phyloP scores from a whole-genome alignment of 768 basidiomycete genomes.

The Lactifluus volemus region DNA sequence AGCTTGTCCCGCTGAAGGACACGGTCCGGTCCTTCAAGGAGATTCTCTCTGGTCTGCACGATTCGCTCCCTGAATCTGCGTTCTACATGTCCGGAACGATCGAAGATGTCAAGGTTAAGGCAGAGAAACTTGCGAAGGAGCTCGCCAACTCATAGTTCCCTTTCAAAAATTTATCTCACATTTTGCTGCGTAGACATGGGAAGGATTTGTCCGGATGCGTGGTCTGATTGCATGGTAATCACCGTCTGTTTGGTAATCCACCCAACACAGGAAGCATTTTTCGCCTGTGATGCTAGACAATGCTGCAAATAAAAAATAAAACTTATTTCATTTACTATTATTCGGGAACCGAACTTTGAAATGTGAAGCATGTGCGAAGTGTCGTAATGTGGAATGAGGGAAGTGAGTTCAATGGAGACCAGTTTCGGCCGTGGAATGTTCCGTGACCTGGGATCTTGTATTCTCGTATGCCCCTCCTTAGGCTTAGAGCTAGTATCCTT shows the following conservation, averaged over 20 bases:
- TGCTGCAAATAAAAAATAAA: conserved; percentile 4
- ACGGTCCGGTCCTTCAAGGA: conserved; percentile 96
- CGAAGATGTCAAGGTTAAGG: conserved; percentile 95
- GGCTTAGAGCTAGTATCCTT: conserved; percentile 58
- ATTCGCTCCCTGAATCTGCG: conserved; percentile 87
- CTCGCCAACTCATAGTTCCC: conserved; percentile 43
- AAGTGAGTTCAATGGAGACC: no score
- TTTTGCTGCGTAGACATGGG: not conserved
- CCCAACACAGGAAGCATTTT: not conserved
- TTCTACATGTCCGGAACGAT: conserved; percentile 99
- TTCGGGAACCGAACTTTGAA: not conserved
- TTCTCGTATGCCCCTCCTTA: no score
- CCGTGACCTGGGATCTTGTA: no score
- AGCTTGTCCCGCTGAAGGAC: conserved; percentile 93
- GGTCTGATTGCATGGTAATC: not conserved
- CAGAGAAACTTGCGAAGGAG: conserved; percentile 95
- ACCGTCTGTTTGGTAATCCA: not conserved
- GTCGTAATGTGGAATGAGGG: not conserved
- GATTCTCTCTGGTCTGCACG: conserved; percentile 86
- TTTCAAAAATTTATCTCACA: conserved; percentile 4
- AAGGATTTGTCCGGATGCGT: conserved; percentile 4
- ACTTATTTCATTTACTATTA: not conserved
- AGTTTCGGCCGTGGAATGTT: no score
- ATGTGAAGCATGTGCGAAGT: not conserved
- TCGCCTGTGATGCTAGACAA: not conserved